phyloP scores from a whole-genome alignment of 1,284 basidiomycete genomes.

The Microbotryum lychnidis-dioicae region DNA sequence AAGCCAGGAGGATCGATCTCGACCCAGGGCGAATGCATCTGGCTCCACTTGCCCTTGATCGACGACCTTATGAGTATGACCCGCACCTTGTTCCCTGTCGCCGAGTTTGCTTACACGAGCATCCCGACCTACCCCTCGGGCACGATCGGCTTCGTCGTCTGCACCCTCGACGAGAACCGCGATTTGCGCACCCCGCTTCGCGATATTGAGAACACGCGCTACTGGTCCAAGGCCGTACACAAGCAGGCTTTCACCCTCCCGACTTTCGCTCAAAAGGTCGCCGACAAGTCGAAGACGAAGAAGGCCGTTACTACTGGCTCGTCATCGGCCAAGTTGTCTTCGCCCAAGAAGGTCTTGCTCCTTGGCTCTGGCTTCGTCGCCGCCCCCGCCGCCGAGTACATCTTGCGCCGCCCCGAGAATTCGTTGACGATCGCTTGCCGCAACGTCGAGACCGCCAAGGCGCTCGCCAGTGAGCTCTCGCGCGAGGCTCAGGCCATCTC shows the following conservation, averaged over 20 bases:
- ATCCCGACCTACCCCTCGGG: slow-evolving; percentile 97
- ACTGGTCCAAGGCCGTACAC: slow-evolving; percentile 84
- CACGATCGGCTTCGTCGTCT: slow-evolving; percentile 92
- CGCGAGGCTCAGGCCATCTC: slow-evolving; percentile 60
- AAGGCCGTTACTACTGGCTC: slow-evolving; percentile 46
- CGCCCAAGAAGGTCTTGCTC: slow-evolving; percentile 68
- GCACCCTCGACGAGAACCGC: slow-evolving; percentile 66
- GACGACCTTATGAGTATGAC: slow-evolving; percentile 66
- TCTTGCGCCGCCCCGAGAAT: slow-evolving; percentile 74
- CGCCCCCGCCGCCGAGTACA: slow-evolving; percentile 85
- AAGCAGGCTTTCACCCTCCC: slow-evolving; percentile 78
- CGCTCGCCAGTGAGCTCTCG: slow-evolving; percentile 60
- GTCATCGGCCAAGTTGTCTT: slow-evolving; percentile 5
- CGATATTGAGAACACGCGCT: slow-evolving; percentile 56
- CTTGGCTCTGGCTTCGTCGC: slow-evolving; percentile 95
- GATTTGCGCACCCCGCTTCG: slow-evolving; percentile 63
- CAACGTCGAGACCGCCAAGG: slow-evolving; percentile 64
- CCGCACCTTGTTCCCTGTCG: slow-evolving; percentile 67
- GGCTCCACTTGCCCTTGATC: slow-evolving; percentile 90
- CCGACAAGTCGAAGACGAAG: slow-evolving; percentile 53
- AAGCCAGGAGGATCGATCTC: slow-evolving; percentile 87
- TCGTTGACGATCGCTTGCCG: slow-evolving; percentile 84
- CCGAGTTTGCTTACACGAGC: slow-evolving; percentile 90
- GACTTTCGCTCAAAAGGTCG: slow-evolving; percentile 65
- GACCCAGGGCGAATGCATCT: slow-evolving; percentile 92